Evolutionary conservation across 2,329 filamentous ascomycete genomes (phyloP), one percentile per base, ranked within the genome.

Genomic region (Alternaria sp.): DNA sequence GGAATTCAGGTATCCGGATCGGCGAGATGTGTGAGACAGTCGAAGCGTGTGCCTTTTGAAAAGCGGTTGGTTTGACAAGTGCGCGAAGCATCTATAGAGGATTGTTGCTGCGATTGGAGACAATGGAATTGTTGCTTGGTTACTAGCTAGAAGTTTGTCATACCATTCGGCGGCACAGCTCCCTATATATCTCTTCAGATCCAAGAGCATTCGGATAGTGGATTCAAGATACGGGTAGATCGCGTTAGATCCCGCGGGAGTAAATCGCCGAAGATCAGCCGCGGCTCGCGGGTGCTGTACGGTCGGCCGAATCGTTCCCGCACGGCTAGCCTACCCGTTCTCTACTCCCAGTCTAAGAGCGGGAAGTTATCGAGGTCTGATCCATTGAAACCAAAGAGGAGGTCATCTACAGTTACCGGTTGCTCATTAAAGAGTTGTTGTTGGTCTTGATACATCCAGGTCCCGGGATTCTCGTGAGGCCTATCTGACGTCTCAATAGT

Each of bases 301-400:
- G 30, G 30, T 32, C 10, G 30, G 9, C 10, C 30, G 11, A 36
- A 36, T 36, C 34, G 14, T 36, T 32, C 30, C 30, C 30, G 30
- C 30, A 32, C 30, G 30, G 30, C 30, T 12, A 32, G 30, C 10
- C 30, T 12, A 12, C 30, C 11, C 52, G 20, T 18, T 11, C 20
- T 20, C 30, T 32, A 59, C 43, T 59, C 43, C 57, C 57, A 59
- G 5, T 59, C 12, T 16, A 54, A 2, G n/a, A 65, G 57, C 14
- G 68, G 62, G 27, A 74, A 67, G 36, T 64, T 67, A 55, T 74
- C 71, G 12, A 74, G 58, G 22, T 69, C 66, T 9, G 71, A 71
- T 16, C 71, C 63, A 25, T 74, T 72, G 50, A 74, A 71, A 2
- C 71, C 71, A 16, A 70, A 74, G 12, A 70, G 64, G 0, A 74